A percentile compares a stretch with the other conserved stretches of the same genome.
These are phyloP conservation scores for Calonectria hawksworthii DNA, from an alignment of 2,329 filamentous ascomycete species.

Conservation along the genomic window DNA sequence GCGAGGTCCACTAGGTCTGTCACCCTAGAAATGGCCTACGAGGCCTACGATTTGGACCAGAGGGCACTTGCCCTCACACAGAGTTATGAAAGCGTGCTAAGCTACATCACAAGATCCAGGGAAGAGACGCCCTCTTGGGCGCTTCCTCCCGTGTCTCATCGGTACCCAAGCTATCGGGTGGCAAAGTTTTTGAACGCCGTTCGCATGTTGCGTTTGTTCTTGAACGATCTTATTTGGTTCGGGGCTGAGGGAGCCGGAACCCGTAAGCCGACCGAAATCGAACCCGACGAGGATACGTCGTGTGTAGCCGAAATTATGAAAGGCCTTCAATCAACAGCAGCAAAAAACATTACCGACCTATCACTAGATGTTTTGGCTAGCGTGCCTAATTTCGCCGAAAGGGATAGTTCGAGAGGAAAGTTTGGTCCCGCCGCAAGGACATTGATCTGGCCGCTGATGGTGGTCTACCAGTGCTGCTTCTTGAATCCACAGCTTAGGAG, in stretches of 20 bases:
- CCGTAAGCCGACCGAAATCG: background rate
- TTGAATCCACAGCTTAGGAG: background rate
- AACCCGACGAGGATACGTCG: background rate
- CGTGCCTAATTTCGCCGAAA: background rate
- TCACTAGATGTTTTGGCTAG: background rate
- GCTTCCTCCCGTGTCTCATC: constrained; percentile 31
- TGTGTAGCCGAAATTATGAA: background rate
- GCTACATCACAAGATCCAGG: constrained; percentile 8
- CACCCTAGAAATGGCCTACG: constrained; percentile 24
- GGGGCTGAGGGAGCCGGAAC: background rate
- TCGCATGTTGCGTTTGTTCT: constrained; percentile 43
- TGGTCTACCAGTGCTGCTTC: background rate
- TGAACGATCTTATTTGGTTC: constrained; percentile 29
- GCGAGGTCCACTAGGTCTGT: constrained; percentile 1
- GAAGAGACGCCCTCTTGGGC: constrained; percentile 27
- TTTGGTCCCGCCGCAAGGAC: background rate
- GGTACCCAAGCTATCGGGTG: constrained; percentile 36
- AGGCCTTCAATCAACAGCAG: background rate
- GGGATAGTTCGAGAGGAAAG: background rate
- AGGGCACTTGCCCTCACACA: constrained; percentile 24
- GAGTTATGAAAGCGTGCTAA: background rate
- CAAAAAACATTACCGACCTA: background rate
- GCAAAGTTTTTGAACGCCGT: constrained; percentile 45
- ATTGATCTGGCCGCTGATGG: background rate
- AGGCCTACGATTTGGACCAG: constrained; percentile 38